Evolutionary conservation across 108 stramenopile genomes (phyloP), one percentile per base, ranked within the genome.

Genomic region (Pseudonitzschia pungens): DNA sequence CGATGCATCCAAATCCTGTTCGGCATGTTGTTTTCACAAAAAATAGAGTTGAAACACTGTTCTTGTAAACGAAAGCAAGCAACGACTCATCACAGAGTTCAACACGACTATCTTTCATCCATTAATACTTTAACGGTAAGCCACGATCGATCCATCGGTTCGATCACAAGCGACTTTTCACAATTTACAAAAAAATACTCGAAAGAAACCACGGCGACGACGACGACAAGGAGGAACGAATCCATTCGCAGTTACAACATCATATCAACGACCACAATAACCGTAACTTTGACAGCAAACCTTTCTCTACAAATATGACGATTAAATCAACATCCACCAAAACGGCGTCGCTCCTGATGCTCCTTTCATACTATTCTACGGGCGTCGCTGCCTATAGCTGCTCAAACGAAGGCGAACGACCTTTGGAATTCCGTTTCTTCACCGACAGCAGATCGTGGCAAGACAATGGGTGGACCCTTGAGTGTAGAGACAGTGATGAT

Each of bases 391-490:
- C 43, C 12, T 6, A 12, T 7, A 21, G 43, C n/a, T 67, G 66
- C 44, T 14, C 18, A 11, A 26, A 15, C 66, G 66, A 65, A 40
- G 36, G 45, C 0, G 66, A 67, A 50, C 29, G 40, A 33, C 45
- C 45, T 2, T 29, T 67, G 21, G 66, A 67, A 67, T 67, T 67
- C n/a, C 66, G 66, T 28, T 67, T 67, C 45, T 67, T 67, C 22
- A 67, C 66, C 24, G 66, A 67, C 36, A 28, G n/a, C 28, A 44
- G 50, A 2, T 67, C 66, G 20, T 67, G 28, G 22, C 48, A 48
- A 0, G 66, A 67, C 44, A 67, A 67, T 26, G 66, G 66, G 5
- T 67, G 66, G 66, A 67, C 24, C 21, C 36, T 67, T 8, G 66
- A 67, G 44, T 67, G 66, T 50, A 48, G 16, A 10, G 44, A 67